Evolutionary conservation across 2,329 filamentous ascomycete genomes (phyloP), one percentile per base, ranked within the genome.

Genomic region (Epichloe uncinata): DNA sequence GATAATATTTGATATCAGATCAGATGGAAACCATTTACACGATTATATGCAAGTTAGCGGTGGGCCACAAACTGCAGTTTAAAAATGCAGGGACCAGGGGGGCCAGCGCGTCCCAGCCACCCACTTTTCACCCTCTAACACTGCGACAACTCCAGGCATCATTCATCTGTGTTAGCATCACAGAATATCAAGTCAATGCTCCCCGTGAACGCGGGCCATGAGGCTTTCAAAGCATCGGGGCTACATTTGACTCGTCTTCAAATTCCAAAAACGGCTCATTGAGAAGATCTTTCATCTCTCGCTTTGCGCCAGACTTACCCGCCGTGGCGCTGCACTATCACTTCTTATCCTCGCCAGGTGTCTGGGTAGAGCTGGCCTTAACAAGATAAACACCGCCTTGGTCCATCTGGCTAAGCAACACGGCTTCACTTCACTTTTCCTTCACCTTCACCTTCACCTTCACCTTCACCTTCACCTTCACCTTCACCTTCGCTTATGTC

Each of bases 291-390:
- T 9, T 1, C 13, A 18, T n/a, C 22, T 2, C 16, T 22, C 35
- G 16, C 9, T 20, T 18, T 15, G 35, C 12, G 26, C 7, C 35
- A n/a, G 12, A 8, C 48, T 0, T 13, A 8, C 9, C 5, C 35
- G 20, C 40, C 3, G 4, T 8, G 11, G 12, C 12, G 1, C 13
- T 20, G 42, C 51, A 22, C 54, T 63, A 63, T 55, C 61, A 55
- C 12, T 43, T 50, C 15, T 58, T 62, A 61, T 61, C 59, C 50
- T 38, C 18, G 36, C 22, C 52, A 43, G 50, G 61, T 60, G 61
- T 61, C 60, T 56, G 52, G 41, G 46, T 46, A 51, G 60, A 59
- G 61, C 55, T 54, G 44, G 38, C 45, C 42, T 16, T 20, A 30
- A 13, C 18, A 42, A 20, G 20, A 16, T 9, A 26, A 15, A 18